Evolutionary conservation across 129 eudicot species (phyloP).

Genomic region (Dittrichia graveolens): DNA sequence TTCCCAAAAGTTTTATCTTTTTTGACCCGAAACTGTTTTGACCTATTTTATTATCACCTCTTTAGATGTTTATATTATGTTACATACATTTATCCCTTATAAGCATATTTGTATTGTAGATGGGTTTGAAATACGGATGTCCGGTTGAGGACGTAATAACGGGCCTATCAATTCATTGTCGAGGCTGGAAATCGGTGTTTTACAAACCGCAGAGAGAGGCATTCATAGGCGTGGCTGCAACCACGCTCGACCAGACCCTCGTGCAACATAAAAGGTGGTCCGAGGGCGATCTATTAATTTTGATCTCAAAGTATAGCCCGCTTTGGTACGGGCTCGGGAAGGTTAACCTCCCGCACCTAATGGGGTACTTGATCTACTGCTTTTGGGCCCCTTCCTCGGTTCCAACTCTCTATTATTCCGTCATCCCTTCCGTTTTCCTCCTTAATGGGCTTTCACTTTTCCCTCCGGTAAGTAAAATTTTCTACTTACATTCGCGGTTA

Average conservation of each 20-base stretch:
- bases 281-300: constrained; percentile 71
- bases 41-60: too few relatives aligned
- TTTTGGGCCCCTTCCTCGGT: constrained; percentile 77
- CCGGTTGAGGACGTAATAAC: constrained; percentile 90
- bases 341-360: constrained; percentile 51
- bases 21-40: too few relatives aligned
- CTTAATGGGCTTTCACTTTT: constrained; percentile 60
- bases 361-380: constrained; percentile 63
- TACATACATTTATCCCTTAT: too few relatives aligned
- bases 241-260: constrained; percentile 64
- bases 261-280: constrained; percentile 95
- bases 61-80: too few relatives aligned
- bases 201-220: constrained; percentile 59
- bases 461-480: constrained; percentile 67
- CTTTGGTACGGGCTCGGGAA: constrained; percentile 66
- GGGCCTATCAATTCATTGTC: constrained; percentile 76
- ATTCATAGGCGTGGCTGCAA: constrained; percentile 71
- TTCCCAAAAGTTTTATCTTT: neutral
- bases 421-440: constrained; percentile 76
- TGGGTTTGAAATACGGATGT: constrained; percentile 84
- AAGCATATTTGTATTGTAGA: constrained; percentile 37
- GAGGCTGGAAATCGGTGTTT: constrained; percentile 85
- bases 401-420: constrained; percentile 62
- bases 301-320: constrained; percentile 77
- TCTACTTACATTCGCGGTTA: neutral